Evolutionary conservation across 257 asterid species (phyloP), one percentile per base, ranked within the genome.

Genomic region (Cruciata laevipes): DNA sequence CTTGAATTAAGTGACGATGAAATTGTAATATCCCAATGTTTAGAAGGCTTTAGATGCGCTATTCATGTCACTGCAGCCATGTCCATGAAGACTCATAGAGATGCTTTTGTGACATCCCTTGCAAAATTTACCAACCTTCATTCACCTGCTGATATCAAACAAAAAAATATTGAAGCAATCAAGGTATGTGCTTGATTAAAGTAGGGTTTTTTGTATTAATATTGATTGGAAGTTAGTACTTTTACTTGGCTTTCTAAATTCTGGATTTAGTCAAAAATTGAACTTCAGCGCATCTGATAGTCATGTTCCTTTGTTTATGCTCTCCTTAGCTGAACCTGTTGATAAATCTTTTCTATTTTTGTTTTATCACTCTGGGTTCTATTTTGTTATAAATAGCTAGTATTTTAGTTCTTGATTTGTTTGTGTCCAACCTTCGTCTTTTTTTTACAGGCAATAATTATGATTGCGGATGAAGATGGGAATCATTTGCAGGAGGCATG

Each of bases 1-100:
- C 95, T 94, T 69, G 99, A 94, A 74, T 95, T 80, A 80, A 89
- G 93, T 76, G 99, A 87, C 25, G 98, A 94, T 49, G 95, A 87
- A 63, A 70, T 82, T 71, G 85, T 90, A 35, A 79, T 87, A 78
- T 79, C 87, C 65, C 90, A 84, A 53, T 94, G 99, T 79, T 81
- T 94, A 77, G 96, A 90, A 74, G 99, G 99, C 70, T 87, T 90
- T 73, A 92, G 81, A 56, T 66, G 80, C 79, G 99, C 96, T 58
- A 83, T 94, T 79, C 97, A 84, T 83, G 99, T 94, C 70, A 90
- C 99, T 72, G 96, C 99, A 59, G 97, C 85, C 53, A 86, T 94
- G 96, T 88, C 96, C 68, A 90, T 90, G 99, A 94, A 88, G 85
- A 94, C 98, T 70, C 99, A 90, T 47, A 83, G 99, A 75, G 98